Conservation (phyloP, 2,329 filamentous ascomycete species). For the Pseudogymnoascus sp. region DNA sequence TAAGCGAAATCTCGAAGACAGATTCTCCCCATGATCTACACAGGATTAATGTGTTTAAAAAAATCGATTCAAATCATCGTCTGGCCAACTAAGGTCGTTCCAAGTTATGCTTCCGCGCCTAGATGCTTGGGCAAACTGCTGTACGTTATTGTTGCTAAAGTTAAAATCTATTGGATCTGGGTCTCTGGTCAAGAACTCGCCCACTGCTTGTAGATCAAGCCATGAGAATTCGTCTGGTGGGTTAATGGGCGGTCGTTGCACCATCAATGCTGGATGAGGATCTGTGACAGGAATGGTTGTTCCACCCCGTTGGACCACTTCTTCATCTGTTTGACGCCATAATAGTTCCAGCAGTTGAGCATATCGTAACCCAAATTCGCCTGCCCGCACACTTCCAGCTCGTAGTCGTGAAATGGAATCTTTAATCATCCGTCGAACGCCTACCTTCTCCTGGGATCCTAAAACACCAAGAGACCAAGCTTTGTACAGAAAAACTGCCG, state of each 20-base stretch:
- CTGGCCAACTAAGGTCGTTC: neutral
- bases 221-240: slow-evolving; percentile 53
- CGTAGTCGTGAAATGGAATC: slow-evolving; percentile 53
- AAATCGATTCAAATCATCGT: neutral
- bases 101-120: neutral
- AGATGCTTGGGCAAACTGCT: neutral
- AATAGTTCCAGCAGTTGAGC: slow-evolving; percentile 52
- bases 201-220: slow-evolving; percentile 53
- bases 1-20: neutral
- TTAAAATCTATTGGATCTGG: slow-evolving; percentile 21
- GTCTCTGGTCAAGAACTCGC: slow-evolving; percentile 46
- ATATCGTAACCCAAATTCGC: slow-evolving; percentile 55
- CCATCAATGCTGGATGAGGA: slow-evolving; percentile 10
- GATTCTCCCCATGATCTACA: neutral
- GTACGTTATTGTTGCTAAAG: neutral
- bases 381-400: slow-evolving; percentile 48
- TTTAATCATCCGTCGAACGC: slow-evolving; percentile 49
- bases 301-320: slow-evolving; percentile 22
- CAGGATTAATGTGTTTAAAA: neutral
- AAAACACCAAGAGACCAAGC: slow-evolving; percentile 54
- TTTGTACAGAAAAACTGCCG: slow-evolving; percentile 60
- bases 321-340: slow-evolving; percentile 39
- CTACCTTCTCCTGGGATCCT: slow-evolving; percentile 45
- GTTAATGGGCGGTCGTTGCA: slow-evolving; percentile 34
- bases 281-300: neutral